phyloP scores from a whole-genome alignment of 257 asterid species.

The Lavandula angustifolia region DNA sequence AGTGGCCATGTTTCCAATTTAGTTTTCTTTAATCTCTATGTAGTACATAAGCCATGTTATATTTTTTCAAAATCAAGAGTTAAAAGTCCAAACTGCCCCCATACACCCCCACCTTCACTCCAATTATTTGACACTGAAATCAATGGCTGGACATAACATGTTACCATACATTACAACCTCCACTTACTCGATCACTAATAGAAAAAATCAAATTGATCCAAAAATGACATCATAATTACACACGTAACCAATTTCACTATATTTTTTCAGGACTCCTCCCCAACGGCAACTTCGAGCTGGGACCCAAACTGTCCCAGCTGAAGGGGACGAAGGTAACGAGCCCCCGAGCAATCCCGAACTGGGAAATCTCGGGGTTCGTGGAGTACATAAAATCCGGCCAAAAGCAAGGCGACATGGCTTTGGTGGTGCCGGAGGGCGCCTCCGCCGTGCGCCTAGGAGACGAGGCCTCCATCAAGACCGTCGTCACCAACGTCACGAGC shows the following conservation, averaged over 20 bases:
- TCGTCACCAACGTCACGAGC: constrained; percentile 35
- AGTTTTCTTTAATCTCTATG: too few relatives aligned
- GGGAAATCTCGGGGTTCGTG: constrained; percentile 73
- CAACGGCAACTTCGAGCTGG: constrained; percentile 73
- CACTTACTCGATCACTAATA: too few relatives aligned
- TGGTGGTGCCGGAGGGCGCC: constrained; percentile 79
- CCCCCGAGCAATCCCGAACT: constrained; percentile 58
- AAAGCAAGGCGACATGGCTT: constrained; percentile 78
- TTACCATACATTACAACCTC: too few relatives aligned
- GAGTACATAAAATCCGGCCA: constrained; percentile 84
- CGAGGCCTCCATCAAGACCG: constrained; percentile 69
- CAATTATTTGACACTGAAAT: too few relatives aligned
- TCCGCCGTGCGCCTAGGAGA: constrained; percentile 82
- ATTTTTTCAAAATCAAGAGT: constrained; percentile 14
- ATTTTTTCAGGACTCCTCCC: constrained; percentile 60
- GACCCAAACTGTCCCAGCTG: constrained; percentile 67
- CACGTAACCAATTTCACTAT: not conserved
- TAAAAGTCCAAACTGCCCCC: not conserved
- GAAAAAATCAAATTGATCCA: too few relatives aligned
- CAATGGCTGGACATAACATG: constrained; percentile 23
- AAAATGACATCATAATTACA: not conserved
- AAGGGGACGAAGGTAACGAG: constrained; percentile 60
- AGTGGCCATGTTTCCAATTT: too few relatives aligned
- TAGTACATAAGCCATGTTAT: constrained; percentile 32
- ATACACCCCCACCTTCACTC: too few relatives aligned